These are phyloP conservation scores for Trapa incisa DNA, from an alignment of 345 rosid genomes.

Conservation along the genomic window DNA sequence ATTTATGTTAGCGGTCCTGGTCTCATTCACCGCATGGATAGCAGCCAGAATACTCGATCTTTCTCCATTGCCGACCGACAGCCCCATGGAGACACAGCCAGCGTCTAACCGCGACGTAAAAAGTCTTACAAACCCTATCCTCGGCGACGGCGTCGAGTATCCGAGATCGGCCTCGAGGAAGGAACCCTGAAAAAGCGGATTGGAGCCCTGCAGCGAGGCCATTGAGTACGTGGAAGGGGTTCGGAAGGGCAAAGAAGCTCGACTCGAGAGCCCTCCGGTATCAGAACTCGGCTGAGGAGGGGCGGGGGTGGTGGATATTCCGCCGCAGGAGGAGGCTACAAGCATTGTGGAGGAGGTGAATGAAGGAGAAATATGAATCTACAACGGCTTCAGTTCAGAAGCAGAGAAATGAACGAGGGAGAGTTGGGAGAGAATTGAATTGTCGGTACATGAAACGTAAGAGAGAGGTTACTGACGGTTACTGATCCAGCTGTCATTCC, in stretches of 20 bases:
- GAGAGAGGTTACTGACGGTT: too few relatives aligned
- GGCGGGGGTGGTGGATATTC: neutral
- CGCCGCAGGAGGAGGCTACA: neutral
- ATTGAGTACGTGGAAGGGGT: neutral
- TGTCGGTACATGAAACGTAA: too few relatives aligned
- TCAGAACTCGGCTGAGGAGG: neutral
- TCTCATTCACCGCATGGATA: slow-evolving; percentile 35
- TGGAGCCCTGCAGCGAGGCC: slow-evolving; percentile 11
- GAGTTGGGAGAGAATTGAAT: too few relatives aligned
- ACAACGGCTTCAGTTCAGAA: too few relatives aligned
- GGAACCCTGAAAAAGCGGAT: slow-evolving; percentile 14
- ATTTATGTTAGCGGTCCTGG: slow-evolving; percentile 14
- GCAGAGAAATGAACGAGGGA: too few relatives aligned
- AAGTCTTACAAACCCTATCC: slow-evolving; percentile 12
- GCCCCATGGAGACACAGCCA: slow-evolving; percentile 4
- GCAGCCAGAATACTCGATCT: slow-evolving; percentile 21
- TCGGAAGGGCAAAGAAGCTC: neutral
- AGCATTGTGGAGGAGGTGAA: neutral
- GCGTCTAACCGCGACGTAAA: slow-evolving; percentile 3
- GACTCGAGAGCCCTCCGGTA: too few relatives aligned
- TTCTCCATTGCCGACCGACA: slow-evolving; percentile 8
- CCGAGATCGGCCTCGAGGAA: slow-evolving; percentile 9
- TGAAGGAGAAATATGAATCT: neutral
- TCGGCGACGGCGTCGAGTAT: slow-evolving; percentile 5
- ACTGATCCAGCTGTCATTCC: too few relatives aligned